Base-by-base conservation (phyloP, 179 eudicot genomes). In the Patellifolia procumbens region DNA sequence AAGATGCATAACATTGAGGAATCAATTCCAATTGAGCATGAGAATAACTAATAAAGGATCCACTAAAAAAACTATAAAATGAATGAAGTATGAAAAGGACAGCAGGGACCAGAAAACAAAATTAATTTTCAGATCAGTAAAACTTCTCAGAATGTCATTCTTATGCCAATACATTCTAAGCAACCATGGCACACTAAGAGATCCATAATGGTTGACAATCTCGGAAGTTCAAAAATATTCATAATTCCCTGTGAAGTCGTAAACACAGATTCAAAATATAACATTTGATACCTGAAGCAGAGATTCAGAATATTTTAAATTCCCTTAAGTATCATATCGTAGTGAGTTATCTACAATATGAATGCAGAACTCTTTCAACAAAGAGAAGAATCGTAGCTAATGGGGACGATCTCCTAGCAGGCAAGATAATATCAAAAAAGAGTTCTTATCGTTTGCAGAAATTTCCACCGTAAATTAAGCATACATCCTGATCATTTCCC, bases 21-120 rank as follows among this genome's bases (percentile, higher is more conserved):
- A 28, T 7, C 67, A 15, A 49, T 15, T 72, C 58, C 74, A 76
- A 10, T 53, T 58, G 11, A 61, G 60, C 22, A 73, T 2, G 60
- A 17, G 34, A 17, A 69, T 56, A 45, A 16, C 77, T 65, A 72
- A 48, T 45, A 10, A 17, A 17, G 70, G 31, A 46, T 28, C 56
- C 32, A 56, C 71, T 70, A 69, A 75, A 16, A 7, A 10, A 34
- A 28, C n/a, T n/a, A 52, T 46, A 13, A 43, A 6, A 42, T 5
- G 22, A n/a, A 2, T 24, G 35, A 15, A 15, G 49, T 42, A 31
- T 24, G 24, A 26, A 63, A 16, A 48, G 5, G 52, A 75, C 37
- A 55, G 20, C 17, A 74, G 34, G 32, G 39, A 60, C 31, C 22
- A 7, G 45, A n/a, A 65, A 43, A 59, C 43, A 32, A 51, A 51